Evolutionary conservation across 495 filamentous ascomycete genomes (phyloP).

Genomic region (Sordaria brevicollis): DNA sequence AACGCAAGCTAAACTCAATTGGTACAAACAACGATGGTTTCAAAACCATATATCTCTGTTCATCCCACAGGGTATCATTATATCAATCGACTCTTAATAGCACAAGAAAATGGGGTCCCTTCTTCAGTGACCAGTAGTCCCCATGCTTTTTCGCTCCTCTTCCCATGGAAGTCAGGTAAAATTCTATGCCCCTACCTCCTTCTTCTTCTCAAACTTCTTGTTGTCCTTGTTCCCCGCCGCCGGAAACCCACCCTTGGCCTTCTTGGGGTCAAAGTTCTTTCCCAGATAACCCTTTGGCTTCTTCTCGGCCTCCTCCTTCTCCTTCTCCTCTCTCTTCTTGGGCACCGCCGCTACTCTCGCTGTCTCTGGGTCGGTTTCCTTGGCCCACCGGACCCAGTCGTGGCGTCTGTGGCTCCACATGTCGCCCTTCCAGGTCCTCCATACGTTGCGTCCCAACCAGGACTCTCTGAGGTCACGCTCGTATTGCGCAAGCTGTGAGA

Average conservation of each 20-base stretch:
- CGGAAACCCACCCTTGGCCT: background rate
- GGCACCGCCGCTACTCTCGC: constrained; percentile 17
- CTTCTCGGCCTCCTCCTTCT: constrained; percentile 1
- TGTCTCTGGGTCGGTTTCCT: constrained; percentile 34
- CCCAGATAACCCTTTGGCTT: background rate
- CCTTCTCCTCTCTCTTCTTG: constrained; percentile 5
- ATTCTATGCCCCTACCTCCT: too few relatives aligned
- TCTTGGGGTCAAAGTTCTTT: background rate
- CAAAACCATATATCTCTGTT: background rate
- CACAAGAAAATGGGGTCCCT: background rate
- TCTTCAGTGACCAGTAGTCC: background rate
- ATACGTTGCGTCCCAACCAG: constrained; percentile 69
- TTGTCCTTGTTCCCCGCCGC: too few relatives aligned
- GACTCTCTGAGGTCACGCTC: constrained; percentile 63
- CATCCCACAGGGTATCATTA: background rate
- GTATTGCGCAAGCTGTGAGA: constrained; percentile 30
- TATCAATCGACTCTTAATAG: background rate
- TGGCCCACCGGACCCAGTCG: constrained; percentile 64
- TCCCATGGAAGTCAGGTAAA: too few relatives aligned
- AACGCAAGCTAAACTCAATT: background rate
- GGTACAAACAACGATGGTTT: background rate
- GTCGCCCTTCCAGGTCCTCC: constrained; percentile 90
- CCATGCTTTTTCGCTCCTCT: background rate
- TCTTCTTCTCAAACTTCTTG: background rate
- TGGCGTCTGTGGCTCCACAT: constrained; percentile 50